Conservation (phyloP, 345 rosid genomes). For the Citrus sp. region DNA sequence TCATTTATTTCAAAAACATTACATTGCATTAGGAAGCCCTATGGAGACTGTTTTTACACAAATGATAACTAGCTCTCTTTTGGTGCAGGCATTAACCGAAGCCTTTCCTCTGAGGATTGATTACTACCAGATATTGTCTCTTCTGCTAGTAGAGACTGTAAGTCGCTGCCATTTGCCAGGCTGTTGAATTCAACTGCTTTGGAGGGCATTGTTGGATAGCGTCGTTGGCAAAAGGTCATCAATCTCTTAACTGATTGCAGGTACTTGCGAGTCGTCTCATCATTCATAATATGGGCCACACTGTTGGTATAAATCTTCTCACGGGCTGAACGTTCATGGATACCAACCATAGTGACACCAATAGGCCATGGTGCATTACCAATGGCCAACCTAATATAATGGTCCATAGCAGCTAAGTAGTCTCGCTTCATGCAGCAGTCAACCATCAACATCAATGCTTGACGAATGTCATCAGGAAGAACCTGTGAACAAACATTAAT, state of each 20-base stretch:
- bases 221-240: conserved; percentile 95
- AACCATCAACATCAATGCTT: conserved; percentile 76
- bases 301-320: conserved; percentile 96
- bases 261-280: conserved; percentile 96
- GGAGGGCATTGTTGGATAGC: conserved; percentile 87
- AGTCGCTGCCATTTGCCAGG: conserved; percentile 91
- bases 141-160: conserved; percentile 83
- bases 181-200: conserved; percentile 98
- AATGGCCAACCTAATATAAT: conserved; percentile 83
- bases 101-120: conserved; percentile 56
- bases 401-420: conserved; percentile 99
- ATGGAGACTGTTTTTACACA: not conserved
- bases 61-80: conserved; percentile 41
- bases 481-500: conserved; percentile 34
- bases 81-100: conserved; percentile 66
- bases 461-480: conserved; percentile 84
- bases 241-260: conserved; percentile 88
- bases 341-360: conserved; percentile 99
- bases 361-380: conserved; percentile 99
- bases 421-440: conserved; percentile 83
- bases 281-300: conserved; percentile 98
- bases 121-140: conserved; percentile 47
- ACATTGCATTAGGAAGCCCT: not conserved
- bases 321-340: conserved; percentile 97
- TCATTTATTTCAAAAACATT: not conserved